Percentiles rank a stretch among this genome's conserved stretches.
Conservation (phyloP, 768 basidiomycete genomes). For the Lactarius sanguifluus region DNA sequence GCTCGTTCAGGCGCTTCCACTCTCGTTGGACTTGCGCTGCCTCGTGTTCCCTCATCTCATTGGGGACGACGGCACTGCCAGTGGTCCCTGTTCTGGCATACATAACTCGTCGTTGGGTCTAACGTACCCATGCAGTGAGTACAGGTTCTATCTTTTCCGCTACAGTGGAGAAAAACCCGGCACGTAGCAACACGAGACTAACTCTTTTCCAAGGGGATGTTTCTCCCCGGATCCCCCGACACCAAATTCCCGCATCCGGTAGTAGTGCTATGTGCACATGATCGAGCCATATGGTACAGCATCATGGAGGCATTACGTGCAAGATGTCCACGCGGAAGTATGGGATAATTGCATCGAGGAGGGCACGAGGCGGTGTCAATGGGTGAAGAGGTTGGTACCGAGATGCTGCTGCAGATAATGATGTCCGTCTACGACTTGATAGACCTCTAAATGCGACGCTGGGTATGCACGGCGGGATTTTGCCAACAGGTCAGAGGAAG, state of each 20-base stretch:
- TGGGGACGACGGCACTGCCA: background rate
- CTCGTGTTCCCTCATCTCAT: slow-evolving; percentile 47
- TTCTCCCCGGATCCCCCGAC: slow-evolving; percentile 43
- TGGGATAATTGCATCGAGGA: slow-evolving; percentile 35
- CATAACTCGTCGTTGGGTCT: too few relatives aligned
- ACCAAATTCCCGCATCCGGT: too few relatives aligned
- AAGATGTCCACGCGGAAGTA: too few relatives aligned
- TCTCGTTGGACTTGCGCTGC: slow-evolving; percentile 74
- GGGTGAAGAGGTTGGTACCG: too few relatives aligned
- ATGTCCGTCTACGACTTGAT: background rate
- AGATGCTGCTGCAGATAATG: background rate
- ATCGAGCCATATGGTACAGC: too few relatives aligned
- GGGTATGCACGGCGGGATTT: too few relatives aligned
- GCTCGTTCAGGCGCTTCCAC: slow-evolving; percentile 78
- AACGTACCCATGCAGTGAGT: background rate
- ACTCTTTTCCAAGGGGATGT: slow-evolving; percentile 35
- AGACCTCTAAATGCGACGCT: too few relatives aligned
- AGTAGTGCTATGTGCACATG: too few relatives aligned
- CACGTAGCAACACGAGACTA: slow-evolving; percentile 74
- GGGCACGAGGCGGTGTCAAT: too few relatives aligned
- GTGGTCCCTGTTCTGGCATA: too few relatives aligned
- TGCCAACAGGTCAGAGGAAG: too few relatives aligned
- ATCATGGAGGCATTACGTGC: too few relatives aligned
- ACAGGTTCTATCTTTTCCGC: slow-evolving; percentile 29
- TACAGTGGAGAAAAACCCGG: slow-evolving; percentile 49